phyloP scores from a whole-genome alignment of 257 asterid species.

The Solanum infundibuliforme region DNA sequence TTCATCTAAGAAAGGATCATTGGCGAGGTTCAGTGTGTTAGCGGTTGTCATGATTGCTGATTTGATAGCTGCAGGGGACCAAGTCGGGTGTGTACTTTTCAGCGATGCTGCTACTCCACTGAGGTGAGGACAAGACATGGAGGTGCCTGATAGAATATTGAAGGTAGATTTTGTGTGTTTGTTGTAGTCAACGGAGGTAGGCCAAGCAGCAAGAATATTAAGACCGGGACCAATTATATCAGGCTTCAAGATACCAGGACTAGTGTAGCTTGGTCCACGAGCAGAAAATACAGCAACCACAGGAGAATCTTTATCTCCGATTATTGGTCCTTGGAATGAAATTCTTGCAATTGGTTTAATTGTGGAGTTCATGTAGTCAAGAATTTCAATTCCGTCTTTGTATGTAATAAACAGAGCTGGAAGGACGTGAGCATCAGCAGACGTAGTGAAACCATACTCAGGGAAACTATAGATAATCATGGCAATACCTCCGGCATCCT shows the following conservation, averaged over 20 bases:
- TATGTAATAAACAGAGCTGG: neutral
- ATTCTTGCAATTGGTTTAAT: neutral
- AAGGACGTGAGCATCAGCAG: neutral
- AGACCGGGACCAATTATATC: neutral
- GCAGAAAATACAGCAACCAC: neutral
- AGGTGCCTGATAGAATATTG: neutral
- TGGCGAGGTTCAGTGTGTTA: slow-evolving; percentile 9
- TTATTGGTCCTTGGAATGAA: neutral
- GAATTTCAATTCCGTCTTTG: neutral
- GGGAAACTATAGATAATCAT: neutral
- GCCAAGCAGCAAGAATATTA: neutral
- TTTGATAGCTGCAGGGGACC: slow-evolving; percentile 29
- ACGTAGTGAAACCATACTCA: neutral
- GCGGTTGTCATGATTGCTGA: slow-evolving; percentile 56
- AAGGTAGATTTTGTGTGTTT: neutral
- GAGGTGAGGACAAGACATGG: neutral
- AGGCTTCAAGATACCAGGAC: neutral
- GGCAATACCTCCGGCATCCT: neutral
- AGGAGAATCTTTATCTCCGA: neutral
- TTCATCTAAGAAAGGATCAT: slow-evolving; percentile 21
- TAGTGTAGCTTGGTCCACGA: neutral
- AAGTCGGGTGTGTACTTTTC: neutral
- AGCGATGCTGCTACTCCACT: neutral
- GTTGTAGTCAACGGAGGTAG: neutral
- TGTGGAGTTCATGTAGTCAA: neutral